Evolutionary conservation across 2,329 filamentous ascomycete genomes (phyloP).

Genomic region (Beauveria asiatica): DNA sequence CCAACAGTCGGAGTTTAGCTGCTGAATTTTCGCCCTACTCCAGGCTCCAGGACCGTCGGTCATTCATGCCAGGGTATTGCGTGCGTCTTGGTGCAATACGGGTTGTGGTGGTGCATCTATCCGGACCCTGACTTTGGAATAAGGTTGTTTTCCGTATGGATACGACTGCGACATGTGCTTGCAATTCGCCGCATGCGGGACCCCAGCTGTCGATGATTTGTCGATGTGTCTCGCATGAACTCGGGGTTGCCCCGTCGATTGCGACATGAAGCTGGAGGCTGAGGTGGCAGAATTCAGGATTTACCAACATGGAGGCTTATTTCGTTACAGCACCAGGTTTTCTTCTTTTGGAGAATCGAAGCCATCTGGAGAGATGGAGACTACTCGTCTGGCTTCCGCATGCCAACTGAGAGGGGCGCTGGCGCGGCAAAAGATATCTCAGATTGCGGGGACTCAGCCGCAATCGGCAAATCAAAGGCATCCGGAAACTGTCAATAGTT

Average conservation of each 20-base stretch:
- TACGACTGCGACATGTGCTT: neutral
- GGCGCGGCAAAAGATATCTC: neutral
- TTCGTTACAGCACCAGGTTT: neutral
- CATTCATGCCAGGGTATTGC: neutral
- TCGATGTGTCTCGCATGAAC: neutral
- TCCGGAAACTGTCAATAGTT: neutral
- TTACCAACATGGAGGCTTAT: neutral
- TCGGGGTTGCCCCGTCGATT: neutral
- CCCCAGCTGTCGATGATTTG: neutral
- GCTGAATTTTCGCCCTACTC: neutral
- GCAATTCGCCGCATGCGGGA: neutral
- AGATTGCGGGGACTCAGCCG: constrained; percentile 3
- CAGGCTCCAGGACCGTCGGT: neutral
- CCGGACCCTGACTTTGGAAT: neutral
- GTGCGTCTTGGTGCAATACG: neutral
- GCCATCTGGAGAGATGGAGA: neutral
- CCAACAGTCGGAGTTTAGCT: neutral
- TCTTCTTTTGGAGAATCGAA: neutral
- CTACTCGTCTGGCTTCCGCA: neutral
- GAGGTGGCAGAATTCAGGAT: neutral
- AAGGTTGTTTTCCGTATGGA: neutral
- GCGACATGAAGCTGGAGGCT: neutral
- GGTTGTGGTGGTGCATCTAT: neutral
- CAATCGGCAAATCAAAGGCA: neutral
- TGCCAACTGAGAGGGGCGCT: neutral